Evolutionary conservation across 2,329 filamentous ascomycete species (phyloP), one percentile per base, ranked within the genome.

Genomic region (Penicillium brasilianum): DNA sequence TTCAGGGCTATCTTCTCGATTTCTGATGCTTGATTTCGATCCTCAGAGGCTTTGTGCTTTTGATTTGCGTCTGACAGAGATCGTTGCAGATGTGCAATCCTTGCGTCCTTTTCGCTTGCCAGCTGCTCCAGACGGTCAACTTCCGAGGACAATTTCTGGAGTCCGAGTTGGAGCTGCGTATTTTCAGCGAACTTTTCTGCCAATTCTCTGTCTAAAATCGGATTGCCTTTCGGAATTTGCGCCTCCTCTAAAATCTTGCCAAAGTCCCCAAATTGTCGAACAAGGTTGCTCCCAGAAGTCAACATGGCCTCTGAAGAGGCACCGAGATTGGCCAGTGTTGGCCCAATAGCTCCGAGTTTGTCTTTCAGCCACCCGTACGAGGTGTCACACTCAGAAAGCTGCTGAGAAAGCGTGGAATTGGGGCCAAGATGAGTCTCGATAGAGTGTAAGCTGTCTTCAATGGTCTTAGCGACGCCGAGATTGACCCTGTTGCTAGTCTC

Each of bases 181-280:
- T 70, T 69, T 51, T 72, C 71, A 5, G 63, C 52, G 16, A 63
- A 60, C 36, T 69, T 68, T 1, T 57, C 56, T 10, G 57, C 69
- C 22, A 76, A 53, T 22, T 78, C 72, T 53, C 41, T 48, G 34
- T 70, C 64, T 2, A 69, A 44, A 4, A 36, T 18, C 2, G 64
- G 56, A 8, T 66, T 62, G 8, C 72, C 63, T 16, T 44, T 54
- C 11, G 57, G 59, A n/a, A 62, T 55, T 36, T 65, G 66, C 6
- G 60, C 54, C 13, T 73, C 68, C 9, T 52, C 55, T 10, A 76
- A 55, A 8, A 50, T 68, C 9, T 56, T 48, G 28, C 55, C 41
- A 16, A 76, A 59, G 1, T 48, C 57, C 25, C 59, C 55, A 32
- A 79, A 71, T n/a, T 76, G 73, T 1, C 69, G 57, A 4, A 61